Evolutionary conservation across 108 stramenopile genomes (phyloP).

Genomic region (Nitzschia sp.): DNA sequence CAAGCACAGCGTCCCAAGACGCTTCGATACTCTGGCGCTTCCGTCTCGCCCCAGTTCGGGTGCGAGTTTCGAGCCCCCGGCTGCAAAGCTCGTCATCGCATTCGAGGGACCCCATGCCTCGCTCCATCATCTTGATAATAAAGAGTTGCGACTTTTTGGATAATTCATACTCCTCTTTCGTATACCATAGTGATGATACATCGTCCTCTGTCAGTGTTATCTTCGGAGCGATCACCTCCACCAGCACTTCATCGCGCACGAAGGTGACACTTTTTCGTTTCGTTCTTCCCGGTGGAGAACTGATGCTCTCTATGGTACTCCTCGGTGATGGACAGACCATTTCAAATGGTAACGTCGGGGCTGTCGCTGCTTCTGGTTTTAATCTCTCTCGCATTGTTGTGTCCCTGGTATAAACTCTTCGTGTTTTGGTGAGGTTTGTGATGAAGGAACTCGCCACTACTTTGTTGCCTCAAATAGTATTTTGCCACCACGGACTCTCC

Average conservation of each 20-base stretch:
- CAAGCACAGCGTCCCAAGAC: constrained; percentile 11
- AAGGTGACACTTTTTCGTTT: background rate
- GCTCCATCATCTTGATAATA: constrained; percentile 7
- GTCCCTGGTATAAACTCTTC: too few species aligned
- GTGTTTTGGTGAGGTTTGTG: too few species aligned
- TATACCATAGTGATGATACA: constrained; percentile 11
- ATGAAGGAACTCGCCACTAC: too few species aligned
- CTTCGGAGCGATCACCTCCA: background rate
- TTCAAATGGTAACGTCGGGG: background rate
- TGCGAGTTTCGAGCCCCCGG: constrained; percentile 10
- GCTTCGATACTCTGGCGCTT: constrained; percentile 7
- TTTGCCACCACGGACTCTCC: too few species aligned
- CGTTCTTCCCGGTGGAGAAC: background rate
- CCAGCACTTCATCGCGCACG: background rate
- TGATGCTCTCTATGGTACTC: background rate
- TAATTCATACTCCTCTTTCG: constrained; percentile 4
- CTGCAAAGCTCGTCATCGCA: constrained; percentile 13
- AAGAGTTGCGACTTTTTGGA: constrained; percentile 7
- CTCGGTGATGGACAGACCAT: background rate
- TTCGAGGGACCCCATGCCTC: background rate
- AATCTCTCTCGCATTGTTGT: too few species aligned
- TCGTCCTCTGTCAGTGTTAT: constrained; percentile 7
- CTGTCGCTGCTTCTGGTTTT: background rate
- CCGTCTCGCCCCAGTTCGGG: constrained; percentile 1
- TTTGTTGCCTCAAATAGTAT: too few species aligned